Percentiles rank a stretch among this genome's conserved stretches.
phyloP scores from a whole-genome alignment of 1,284 basidiomycete genomes.

The Coniophora puteana region DNA sequence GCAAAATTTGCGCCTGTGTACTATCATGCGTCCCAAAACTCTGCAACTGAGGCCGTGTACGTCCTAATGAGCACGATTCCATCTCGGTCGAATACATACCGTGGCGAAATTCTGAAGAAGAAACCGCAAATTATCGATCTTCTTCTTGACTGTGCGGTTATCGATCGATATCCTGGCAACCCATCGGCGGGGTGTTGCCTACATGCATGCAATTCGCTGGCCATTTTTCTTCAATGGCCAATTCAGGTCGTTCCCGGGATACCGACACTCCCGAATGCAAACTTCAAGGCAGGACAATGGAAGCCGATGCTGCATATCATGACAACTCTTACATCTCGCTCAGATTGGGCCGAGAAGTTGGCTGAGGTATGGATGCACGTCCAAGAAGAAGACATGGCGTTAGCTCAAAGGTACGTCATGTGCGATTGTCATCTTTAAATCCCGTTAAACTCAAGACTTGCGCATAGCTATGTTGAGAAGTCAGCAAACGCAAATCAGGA shows the following conservation, averaged over 20 bases:
- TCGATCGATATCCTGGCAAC: conserved; percentile 20
- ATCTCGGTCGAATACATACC: conserved; percentile 19
- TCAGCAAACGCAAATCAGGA: no score
- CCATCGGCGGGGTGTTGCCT: conserved; percentile 19
- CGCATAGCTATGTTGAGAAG: no score
- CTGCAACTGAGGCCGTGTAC: conserved; percentile 20
- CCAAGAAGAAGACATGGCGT: conserved; percentile 14
- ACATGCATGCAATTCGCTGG: conserved; percentile 15
- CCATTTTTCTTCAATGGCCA: conserved; percentile 11
- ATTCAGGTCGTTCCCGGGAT: conserved; percentile 17
- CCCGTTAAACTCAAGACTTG: no score
- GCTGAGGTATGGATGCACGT: conserved; percentile 14
- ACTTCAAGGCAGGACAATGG: conserved; percentile 12
- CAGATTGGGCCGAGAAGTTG: conserved; percentile 13
- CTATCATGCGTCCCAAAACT: conserved; percentile 26
- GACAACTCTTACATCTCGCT: conserved; percentile 9
- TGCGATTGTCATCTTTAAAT: no score
- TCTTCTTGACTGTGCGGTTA: conserved; percentile 20
- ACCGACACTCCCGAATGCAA: conserved; percentile 6
- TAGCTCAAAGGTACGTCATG: no score
- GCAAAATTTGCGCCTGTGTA: conserved; percentile 19
- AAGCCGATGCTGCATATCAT: conserved; percentile 9
- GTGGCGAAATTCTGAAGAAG: conserved; percentile 21
- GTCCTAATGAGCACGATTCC: conserved; percentile 20
- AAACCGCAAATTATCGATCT: conserved; percentile 23